These are phyloP conservation scores for Aspergillus viridinutans DNA, from an alignment of 2,329 filamentous ascomycete species.

Conservation along the genomic window DNA sequence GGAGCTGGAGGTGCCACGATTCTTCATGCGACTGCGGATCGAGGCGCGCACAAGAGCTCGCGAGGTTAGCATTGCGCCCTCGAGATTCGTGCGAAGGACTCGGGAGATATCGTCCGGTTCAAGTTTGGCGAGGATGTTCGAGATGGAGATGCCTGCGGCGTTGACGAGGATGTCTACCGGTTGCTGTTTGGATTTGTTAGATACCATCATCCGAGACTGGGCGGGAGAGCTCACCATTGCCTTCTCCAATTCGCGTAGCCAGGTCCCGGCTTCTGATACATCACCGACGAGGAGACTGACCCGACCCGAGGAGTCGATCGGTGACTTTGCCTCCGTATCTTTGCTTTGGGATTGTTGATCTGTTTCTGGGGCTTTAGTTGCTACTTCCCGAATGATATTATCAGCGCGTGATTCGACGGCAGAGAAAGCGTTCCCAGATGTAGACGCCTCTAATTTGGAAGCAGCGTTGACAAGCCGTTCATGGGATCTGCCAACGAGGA, in stretches of 20 bases:
- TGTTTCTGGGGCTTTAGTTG: conserved; percentile 16
- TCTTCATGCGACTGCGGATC: conserved; percentile 28
- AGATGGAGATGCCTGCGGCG: conserved; percentile 69
- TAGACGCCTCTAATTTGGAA: conserved; percentile 16
- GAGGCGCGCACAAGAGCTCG: conserved; percentile 34
- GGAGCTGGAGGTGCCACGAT: conserved; percentile 5
- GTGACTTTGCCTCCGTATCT: neutral
- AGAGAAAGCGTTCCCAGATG: neutral
- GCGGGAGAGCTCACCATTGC: conserved; percentile 30
- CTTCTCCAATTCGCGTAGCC: conserved; percentile 35
- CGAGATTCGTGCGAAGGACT: conserved; percentile 67
- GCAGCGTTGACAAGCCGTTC: conserved; percentile 43
- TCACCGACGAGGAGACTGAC: conserved; percentile 35
- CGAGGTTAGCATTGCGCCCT: conserved; percentile 40
- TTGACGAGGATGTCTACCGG: conserved; percentile 65
- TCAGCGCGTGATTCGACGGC: neutral
- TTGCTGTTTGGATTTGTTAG: conserved; percentile 17
- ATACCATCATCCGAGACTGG: neutral
- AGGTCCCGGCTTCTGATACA: conserved; percentile 31
- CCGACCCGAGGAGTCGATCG: conserved; percentile 13
- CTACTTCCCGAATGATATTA: conserved; percentile 8
- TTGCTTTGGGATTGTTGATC: conserved; percentile 4
- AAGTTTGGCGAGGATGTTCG: conserved; percentile 58
- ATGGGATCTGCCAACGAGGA: conserved; percentile 58
- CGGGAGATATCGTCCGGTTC: conserved; percentile 48